A percentile compares a stretch with the other conserved stretches of the same genome.
Conservation (phyloP, 2,329 filamentous ascomycete genomes). For the Hypomyces perniciosus region DNA sequence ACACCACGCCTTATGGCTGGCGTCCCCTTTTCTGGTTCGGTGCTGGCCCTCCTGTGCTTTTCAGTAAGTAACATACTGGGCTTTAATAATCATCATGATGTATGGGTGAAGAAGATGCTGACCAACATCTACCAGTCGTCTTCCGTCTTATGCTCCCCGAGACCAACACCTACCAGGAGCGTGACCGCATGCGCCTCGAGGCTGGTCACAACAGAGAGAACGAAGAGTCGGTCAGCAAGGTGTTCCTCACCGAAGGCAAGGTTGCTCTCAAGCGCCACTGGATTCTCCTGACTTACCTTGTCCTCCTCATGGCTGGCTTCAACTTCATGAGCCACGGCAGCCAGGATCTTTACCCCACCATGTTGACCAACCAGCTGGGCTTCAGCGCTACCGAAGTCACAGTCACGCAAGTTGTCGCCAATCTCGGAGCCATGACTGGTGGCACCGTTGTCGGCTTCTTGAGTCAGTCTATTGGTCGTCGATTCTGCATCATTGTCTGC, state of each 20-base stretch:
- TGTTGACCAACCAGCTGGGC: constrained; percentile 50
- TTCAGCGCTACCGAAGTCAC: constrained; percentile 54
- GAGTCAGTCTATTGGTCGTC: constrained; percentile 63
- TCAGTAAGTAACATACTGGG: constrained; percentile 38
- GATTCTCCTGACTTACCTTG: constrained; percentile 72
- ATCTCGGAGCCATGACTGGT: constrained; percentile 64
- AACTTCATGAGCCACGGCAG: constrained; percentile 86
- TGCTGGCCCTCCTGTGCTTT: constrained; percentile 69
- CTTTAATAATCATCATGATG: too few relatives aligned
- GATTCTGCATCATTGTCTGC: constrained; percentile 62
- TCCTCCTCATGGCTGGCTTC: constrained; percentile 83
- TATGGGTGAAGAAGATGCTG: too few relatives aligned
- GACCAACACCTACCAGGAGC: constrained; percentile 65
- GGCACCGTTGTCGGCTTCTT: constrained; percentile 61
- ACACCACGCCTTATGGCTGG: constrained; percentile 76
- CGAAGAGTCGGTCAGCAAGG: constrained; percentile 37
- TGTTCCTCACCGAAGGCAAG: constrained; percentile 71
- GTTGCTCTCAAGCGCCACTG: constrained; percentile 75
- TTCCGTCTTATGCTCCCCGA: constrained; percentile 75
- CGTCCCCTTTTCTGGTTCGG: constrained; percentile 86
- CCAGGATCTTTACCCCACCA: constrained; percentile 56
- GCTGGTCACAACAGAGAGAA: constrained; percentile 19
- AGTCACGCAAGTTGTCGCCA: constrained; percentile 66
- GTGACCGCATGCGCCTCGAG: constrained; percentile 54
- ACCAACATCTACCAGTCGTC: constrained; percentile 34